Evolutionary conservation across 192 early-diverging fungal species (phyloP).

Genomic region (Jimgerdemannia lactiflua): DNA sequence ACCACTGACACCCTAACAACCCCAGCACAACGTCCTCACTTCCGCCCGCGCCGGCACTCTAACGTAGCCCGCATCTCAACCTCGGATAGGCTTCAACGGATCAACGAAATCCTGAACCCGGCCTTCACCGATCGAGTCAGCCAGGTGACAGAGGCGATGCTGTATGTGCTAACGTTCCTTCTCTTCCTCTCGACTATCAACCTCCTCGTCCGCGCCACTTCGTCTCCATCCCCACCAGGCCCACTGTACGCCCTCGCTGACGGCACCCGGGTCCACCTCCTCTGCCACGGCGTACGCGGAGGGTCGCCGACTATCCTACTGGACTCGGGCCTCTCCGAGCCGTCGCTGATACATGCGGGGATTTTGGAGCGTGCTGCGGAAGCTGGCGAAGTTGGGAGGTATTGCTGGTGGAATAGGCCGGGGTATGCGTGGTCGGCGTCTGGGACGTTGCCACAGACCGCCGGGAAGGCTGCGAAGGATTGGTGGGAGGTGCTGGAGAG

Average conservation of each 20-base stretch:
- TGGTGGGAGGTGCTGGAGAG: conserved; percentile 6
- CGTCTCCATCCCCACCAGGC: conserved; percentile 6
- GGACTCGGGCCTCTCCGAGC: conserved; percentile 8
- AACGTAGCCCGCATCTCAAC: not conserved
- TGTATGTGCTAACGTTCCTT: conserved; percentile 1
- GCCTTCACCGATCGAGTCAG: not conserved
- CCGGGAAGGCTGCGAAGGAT: not conserved
- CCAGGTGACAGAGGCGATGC: conserved; percentile 3
- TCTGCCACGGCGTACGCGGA: not conserved
- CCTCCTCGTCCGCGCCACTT: conserved; percentile 6
- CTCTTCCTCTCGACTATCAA: not conserved
- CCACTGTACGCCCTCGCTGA: not conserved
- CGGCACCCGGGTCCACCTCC: conserved; percentile 1
- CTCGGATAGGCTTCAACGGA: not conserved
- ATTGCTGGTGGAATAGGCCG: conserved; percentile 13
- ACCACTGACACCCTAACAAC: not conserved
- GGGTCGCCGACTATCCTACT: conserved; percentile 3
- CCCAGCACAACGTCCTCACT: not conserved
- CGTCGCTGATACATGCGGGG: conserved; percentile 1
- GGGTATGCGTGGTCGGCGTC: conserved; percentile 12
- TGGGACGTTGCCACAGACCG: conserved; percentile 7
- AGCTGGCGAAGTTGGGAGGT: conserved; percentile 10
- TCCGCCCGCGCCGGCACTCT: not conserved
- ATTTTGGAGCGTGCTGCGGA: not conserved
- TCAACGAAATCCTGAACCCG: conserved; percentile 5